Evolutionary conservation across 441 rosid genomes (phyloP).

Genomic region (Populus tomentosa): DNA sequence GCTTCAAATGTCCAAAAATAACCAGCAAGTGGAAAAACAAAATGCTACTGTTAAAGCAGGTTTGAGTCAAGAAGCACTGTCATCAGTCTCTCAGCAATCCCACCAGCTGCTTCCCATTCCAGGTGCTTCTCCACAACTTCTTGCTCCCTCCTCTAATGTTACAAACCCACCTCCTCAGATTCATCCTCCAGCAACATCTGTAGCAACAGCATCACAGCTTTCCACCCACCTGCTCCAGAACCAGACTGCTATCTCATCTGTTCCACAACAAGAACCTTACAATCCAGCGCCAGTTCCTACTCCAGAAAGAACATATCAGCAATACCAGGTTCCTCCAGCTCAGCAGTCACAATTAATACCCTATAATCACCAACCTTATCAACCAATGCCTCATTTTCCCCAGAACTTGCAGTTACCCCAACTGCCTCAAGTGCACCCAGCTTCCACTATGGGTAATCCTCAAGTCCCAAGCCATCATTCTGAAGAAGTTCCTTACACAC

Average conservation of each 20-base stretch:
- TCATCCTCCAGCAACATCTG: slow-evolving; percentile 16
- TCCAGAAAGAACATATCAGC: slow-evolving; percentile 23
- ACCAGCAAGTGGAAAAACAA: slow-evolving; percentile 21
- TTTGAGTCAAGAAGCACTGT: slow-evolving; percentile 14
- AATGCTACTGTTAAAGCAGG: slow-evolving; percentile 20
- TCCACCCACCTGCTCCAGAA: slow-evolving; percentile 22
- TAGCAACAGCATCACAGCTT: slow-evolving; percentile 28
- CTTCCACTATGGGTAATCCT: slow-evolving; percentile 13
- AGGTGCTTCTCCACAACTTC: slow-evolving; percentile 18
- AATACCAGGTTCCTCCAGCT: slow-evolving; percentile 10
- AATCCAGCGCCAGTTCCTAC: slow-evolving; percentile 3
- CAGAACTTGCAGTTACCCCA: slow-evolving; percentile 9
- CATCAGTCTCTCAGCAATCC: slow-evolving; percentile 31
- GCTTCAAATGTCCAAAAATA: slow-evolving; percentile 29
- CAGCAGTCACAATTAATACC: slow-evolving; percentile 26
- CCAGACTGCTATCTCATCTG: slow-evolving; percentile 11
- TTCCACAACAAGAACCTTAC: slow-evolving; percentile 22
- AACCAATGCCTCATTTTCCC: slow-evolving; percentile 19
- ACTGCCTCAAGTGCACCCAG: slow-evolving; percentile 21
- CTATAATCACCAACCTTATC: slow-evolving; percentile 21
- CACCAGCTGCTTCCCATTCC: slow-evolving; percentile 19
- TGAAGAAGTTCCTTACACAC: slow-evolving; percentile 19
- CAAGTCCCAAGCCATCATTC: slow-evolving; percentile 17
- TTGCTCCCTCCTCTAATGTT: slow-evolving; percentile 10
- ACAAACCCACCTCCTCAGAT: slow-evolving; percentile 4